phyloP scores from a whole-genome alignment of 176 grass and related monocot species.

The Aegilops speltoides region DNA sequence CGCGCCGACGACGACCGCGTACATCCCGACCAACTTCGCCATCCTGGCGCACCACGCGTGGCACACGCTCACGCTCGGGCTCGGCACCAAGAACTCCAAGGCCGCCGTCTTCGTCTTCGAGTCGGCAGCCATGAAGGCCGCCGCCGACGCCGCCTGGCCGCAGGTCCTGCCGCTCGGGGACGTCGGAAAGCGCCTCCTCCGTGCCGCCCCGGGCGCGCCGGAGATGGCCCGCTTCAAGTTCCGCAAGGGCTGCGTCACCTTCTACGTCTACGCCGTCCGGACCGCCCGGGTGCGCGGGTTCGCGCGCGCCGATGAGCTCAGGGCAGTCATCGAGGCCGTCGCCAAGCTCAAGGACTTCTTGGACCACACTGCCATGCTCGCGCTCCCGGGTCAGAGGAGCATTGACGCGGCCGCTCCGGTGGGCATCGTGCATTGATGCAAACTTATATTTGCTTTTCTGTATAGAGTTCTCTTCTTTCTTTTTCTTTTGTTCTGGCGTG shows the following conservation, averaged over 20 bases:
- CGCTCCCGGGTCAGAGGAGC: slow-evolving; percentile 74
- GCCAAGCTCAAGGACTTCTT: slow-evolving; percentile 86
- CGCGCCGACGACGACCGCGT: slow-evolving; percentile 74
- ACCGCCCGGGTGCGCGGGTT: slow-evolving; percentile 62
- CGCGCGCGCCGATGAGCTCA: slow-evolving; percentile 74
- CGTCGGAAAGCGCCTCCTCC: slow-evolving; percentile 71
- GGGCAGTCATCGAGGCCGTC: slow-evolving; percentile 66
- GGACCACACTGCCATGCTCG: slow-evolving; percentile 95
- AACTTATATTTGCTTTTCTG: not conserved
- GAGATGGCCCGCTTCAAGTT: slow-evolving; percentile 99
- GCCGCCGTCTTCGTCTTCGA: slow-evolving; percentile 88
- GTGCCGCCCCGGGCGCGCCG: slow-evolving; percentile 37
- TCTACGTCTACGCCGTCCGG: slow-evolving; percentile 91
- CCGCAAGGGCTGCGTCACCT: slow-evolving; percentile 88
- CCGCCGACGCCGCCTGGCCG: slow-evolving; percentile 69
- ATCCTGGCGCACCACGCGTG: slow-evolving; percentile 95
- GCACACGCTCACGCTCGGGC: slow-evolving; percentile 88
- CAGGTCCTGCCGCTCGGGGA: slow-evolving; percentile 78
- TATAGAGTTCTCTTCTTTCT: slow-evolving; percentile 1
- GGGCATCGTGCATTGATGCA: slow-evolving; percentile 30
- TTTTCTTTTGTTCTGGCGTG: not conserved
- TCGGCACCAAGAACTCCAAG: slow-evolving; percentile 94
- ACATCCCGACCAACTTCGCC: slow-evolving; percentile 93
- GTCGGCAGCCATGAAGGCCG: slow-evolving; percentile 68
- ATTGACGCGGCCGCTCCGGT: slow-evolving; percentile 45